A percentile compares a stretch with the other conserved stretches of the same genome.
These are phyloP conservation scores for Fusarium vanettenii DNA, from an alignment of 2,329 filamentous ascomycete species.

Conservation along the genomic window DNA sequence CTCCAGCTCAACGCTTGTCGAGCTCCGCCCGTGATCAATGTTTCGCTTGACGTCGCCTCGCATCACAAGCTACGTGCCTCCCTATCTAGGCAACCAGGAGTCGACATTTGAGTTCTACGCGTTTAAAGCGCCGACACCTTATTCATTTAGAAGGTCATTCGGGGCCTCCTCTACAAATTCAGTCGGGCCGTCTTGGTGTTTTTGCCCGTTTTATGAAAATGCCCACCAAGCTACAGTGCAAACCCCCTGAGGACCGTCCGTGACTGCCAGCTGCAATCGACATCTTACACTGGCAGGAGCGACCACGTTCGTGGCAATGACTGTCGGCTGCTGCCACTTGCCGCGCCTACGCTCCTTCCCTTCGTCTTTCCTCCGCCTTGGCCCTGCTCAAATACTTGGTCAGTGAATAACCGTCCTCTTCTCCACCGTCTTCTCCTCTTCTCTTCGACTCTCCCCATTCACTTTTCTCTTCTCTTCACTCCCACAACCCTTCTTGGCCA, in stretches of 20 bases:
- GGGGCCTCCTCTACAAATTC: background rate
- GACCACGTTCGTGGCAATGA: conserved; percentile 20
- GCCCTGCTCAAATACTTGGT: conserved; percentile 33
- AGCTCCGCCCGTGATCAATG: background rate
- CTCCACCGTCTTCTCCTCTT: conserved; percentile 22
- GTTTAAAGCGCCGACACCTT: background rate
- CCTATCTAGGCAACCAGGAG: background rate
- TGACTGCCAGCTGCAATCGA: conserved; percentile 19
- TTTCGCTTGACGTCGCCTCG: background rate
- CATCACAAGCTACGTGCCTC: background rate
- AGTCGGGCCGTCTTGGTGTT: background rate
- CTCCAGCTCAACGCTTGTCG: background rate
- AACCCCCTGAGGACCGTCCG: background rate
- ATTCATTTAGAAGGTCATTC: background rate
- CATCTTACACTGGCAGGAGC: conserved; percentile 1
- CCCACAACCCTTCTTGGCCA: conserved; percentile 32
- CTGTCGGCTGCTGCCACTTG: conserved; percentile 32
- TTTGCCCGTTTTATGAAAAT: background rate
- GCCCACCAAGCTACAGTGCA: background rate
- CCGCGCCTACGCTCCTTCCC: conserved; percentile 38
- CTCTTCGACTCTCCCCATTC: conserved; percentile 17
- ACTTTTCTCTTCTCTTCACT: conserved; percentile 22
- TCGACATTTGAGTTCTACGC: background rate
- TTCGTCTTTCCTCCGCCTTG: conserved; percentile 28
- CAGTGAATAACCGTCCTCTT: conserved; percentile 44